Conservation (phyloP, 2,329 filamentous ascomycete genomes). For the Claviceps arundinis region DNA sequence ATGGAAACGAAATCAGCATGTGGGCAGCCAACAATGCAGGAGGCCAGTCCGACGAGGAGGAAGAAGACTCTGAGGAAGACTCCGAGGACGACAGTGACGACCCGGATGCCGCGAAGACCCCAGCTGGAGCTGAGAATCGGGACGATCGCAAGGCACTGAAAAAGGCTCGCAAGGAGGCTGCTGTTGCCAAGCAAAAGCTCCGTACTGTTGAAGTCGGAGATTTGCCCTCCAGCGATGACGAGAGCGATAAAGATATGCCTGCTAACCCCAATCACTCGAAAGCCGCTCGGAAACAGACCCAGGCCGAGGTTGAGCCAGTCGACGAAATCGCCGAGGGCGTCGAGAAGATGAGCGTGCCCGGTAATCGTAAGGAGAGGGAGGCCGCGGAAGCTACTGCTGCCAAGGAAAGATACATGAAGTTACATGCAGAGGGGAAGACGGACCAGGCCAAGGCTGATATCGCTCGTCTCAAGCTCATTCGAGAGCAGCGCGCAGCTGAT, state of each 20-base stretch:
- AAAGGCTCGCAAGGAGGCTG: slow-evolving; percentile 84
- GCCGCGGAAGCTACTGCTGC: slow-evolving; percentile 76
- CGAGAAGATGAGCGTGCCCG: slow-evolving; percentile 36
- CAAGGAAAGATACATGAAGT: slow-evolving; percentile 79
- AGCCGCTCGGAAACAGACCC: slow-evolving; percentile 48
- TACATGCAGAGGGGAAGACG: slow-evolving; percentile 91
- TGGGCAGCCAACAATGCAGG: slow-evolving; percentile 56
- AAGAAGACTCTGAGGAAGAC: slow-evolving; percentile 39
- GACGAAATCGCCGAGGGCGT: slow-evolving; percentile 41
- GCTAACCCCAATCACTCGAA: slow-evolving; percentile 89
- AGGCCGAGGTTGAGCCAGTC: slow-evolving; percentile 23
- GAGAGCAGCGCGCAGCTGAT: slow-evolving; percentile 76
- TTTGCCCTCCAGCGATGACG: slow-evolving; percentile 60
- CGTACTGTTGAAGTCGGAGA: slow-evolving; percentile 71
- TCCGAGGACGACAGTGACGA: slow-evolving; percentile 38
- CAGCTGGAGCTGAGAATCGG: slow-evolving; percentile 46
- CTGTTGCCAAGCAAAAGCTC: slow-evolving; percentile 62
- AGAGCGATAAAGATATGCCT: slow-evolving; percentile 54
- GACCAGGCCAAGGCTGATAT: slow-evolving; percentile 87
- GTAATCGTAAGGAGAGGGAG: slow-evolving; percentile 47
- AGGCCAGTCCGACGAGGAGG: slow-evolving; percentile 39
- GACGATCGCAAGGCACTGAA: slow-evolving; percentile 79
- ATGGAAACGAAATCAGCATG: slow-evolving; percentile 81
- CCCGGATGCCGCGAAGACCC: slow-evolving; percentile 27
- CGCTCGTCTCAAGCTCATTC: slow-evolving; percentile 67